These are phyloP conservation scores for Aspergillus piperis DNA, from an alignment of 2,329 filamentous ascomycete genomes.

Conservation along the genomic window DNA sequence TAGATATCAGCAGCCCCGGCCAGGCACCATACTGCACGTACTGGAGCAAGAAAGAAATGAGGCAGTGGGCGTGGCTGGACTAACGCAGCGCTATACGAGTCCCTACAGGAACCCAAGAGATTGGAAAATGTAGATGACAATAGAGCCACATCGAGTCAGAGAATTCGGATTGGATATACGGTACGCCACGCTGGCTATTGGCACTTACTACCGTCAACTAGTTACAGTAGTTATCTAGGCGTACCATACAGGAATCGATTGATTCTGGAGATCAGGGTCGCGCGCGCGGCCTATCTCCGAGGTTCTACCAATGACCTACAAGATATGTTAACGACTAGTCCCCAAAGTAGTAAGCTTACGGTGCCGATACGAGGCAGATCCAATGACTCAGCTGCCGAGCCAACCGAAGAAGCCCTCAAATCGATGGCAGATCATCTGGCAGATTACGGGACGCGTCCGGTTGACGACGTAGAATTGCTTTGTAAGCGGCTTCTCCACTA, in stretches of 20 bases:
- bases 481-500: neutral
- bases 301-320: no score
- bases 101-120: slow-evolving; percentile 5
- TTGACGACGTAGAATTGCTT: neutral
- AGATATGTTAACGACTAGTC: no score
- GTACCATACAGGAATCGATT: no score
- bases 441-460: neutral
- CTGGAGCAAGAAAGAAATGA: neutral
- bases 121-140: neutral
- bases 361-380: neutral
- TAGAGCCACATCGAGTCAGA: neutral
- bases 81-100: slow-evolving; percentile 10
- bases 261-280: neutral
- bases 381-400: neutral
- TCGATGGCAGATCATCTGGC: neutral
- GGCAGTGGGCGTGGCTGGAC: neutral
- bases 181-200: neutral
- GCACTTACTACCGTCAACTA: neutral
- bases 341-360: neutral
- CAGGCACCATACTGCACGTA: neutral
- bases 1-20: no score
- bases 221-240: no score
- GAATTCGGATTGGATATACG: neutral
- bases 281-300: neutral
- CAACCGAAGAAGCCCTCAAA: neutral